A percentile compares a stretch with the other conserved stretches of the same genome.
These are phyloP conservation scores for Argentina anserina DNA, from an alignment of 306 rosid genomes.

Conservation along the genomic window DNA sequence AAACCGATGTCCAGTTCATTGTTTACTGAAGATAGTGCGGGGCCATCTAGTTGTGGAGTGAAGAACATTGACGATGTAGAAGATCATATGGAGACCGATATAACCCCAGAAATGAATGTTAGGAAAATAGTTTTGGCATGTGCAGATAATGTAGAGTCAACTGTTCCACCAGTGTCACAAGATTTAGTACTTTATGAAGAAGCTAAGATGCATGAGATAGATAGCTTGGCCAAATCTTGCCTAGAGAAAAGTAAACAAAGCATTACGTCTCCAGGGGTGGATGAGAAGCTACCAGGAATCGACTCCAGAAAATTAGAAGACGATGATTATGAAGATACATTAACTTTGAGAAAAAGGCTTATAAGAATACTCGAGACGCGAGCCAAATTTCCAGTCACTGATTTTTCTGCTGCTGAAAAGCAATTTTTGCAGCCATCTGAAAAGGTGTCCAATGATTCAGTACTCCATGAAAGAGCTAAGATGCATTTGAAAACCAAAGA, in stretches of 20 bases:
- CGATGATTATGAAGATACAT: constrained; percentile 2
- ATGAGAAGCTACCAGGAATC: neutral
- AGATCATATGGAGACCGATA: neutral
- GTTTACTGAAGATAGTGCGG: constrained; percentile 1
- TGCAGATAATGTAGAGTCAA: constrained; percentile 10
- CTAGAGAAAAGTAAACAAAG: constrained; percentile 1
- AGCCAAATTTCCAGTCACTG: constrained; percentile 6
- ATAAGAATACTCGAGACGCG: neutral
- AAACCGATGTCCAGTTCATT: neutral
- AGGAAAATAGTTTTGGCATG: neutral
- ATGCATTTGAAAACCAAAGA: constrained; percentile 6
- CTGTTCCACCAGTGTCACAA: constrained; percentile 8
- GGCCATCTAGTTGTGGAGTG: constrained; percentile 9
- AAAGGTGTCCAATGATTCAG: constrained; percentile 16
- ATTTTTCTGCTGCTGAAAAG: constrained; percentile 19
- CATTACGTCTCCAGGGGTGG: constrained; percentile 6
- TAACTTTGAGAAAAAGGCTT: constrained; percentile 13
- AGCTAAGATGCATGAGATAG: constrained; percentile 13
- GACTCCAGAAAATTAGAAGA: neutral
- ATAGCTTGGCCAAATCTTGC: neutral
- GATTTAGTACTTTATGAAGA: constrained; percentile 10
- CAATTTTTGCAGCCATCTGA: constrained; percentile 7
- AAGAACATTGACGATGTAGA: constrained; percentile 5
- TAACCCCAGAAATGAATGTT: neutral
- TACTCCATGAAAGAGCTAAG: constrained; percentile 4